phyloP scores from a whole-genome alignment of 2,329 filamentous ascomycete species.

The Colletotrichum horii region DNA sequence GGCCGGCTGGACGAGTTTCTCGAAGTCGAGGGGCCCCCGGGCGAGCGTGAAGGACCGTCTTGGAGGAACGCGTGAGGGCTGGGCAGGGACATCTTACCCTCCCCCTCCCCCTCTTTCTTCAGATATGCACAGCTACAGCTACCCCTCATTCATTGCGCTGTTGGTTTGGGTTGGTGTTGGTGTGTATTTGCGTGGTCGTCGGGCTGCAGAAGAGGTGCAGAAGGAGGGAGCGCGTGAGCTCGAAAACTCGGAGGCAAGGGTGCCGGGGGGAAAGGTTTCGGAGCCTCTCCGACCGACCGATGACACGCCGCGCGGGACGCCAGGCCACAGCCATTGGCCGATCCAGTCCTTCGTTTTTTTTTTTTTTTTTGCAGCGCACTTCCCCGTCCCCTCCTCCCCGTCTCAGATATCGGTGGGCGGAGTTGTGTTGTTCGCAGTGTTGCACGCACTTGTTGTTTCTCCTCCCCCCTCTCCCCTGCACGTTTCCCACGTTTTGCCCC shows the following conservation, averaged over 20 bases:
- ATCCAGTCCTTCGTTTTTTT: background rate
- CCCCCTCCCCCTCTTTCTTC: background rate
- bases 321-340: background rate
- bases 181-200: background rate
- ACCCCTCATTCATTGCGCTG: background rate
- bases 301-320: background rate
- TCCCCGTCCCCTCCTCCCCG: background rate
- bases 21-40: background rate
- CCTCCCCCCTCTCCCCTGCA: background rate
- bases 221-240: background rate
- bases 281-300: constrained; percentile 10
- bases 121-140: background rate
- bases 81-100: background rate
- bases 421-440: background rate
- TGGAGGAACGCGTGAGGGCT: constrained; percentile 8
- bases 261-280: constrained; percentile 3
- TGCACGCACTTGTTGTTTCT: background rate
- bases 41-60: background rate
- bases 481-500: background rate
- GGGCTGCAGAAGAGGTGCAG: background rate
- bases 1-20: constrained; percentile 1
- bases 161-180: background rate
- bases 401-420: background rate
- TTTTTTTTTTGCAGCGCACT: background rate
- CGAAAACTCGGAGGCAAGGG: constrained; percentile 13